Conservation (phyloP, 345 rosid genomes). For the Cardiospermum halicacabum region DNA sequence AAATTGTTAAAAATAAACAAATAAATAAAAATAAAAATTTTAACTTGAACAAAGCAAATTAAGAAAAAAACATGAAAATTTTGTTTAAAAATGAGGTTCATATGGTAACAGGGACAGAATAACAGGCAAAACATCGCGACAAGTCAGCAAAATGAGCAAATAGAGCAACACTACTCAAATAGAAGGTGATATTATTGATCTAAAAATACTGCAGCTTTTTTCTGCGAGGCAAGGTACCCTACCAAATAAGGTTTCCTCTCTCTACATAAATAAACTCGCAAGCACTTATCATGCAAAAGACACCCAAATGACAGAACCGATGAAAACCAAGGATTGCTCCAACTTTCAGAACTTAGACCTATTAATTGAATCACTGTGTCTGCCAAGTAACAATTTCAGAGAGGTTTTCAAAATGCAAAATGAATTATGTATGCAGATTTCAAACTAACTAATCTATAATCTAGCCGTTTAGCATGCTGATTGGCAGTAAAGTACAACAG, state of each 20-base stretch:
- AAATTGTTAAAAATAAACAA: background rate
- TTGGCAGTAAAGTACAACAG: too few relatives aligned
- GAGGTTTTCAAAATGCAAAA: too few relatives aligned
- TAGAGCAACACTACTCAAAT: background rate
- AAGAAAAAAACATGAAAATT: background rate
- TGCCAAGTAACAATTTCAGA: background rate
- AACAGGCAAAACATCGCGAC: background rate
- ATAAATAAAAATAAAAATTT: too few relatives aligned
- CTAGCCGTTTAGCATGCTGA: too few relatives aligned
- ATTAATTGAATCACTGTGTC: background rate
- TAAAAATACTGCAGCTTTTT: background rate
- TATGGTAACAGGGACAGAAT: background rate
- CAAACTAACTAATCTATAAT: too few relatives aligned
- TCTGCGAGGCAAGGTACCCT: background rate
- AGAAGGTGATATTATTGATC: background rate
- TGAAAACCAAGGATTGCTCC: background rate
- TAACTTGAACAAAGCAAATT: too few relatives aligned
- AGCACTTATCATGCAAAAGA: background rate
- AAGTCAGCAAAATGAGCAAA: background rate
- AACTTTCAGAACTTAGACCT: background rate
- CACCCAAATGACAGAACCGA: background rate
- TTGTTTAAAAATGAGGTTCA: constrained; percentile 1
- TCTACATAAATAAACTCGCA: background rate
- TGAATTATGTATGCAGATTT: too few relatives aligned
- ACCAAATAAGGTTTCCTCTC: background rate